These are phyloP conservation scores for Pythium oligandrum DNA, from an alignment of 352 stramenopile genomes.

Conservation along the genomic window DNA sequence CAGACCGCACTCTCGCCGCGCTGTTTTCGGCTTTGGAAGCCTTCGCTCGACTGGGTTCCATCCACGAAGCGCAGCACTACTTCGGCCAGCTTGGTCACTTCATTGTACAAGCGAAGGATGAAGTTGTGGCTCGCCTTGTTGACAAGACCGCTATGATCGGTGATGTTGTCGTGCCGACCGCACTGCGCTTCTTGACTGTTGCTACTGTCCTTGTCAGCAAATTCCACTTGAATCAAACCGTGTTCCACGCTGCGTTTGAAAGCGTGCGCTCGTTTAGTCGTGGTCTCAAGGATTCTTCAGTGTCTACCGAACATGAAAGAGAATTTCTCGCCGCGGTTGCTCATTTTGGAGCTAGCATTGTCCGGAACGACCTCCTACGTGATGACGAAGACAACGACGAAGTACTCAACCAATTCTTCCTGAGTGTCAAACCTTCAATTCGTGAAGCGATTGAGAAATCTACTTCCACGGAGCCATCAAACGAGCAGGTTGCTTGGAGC, in stretches of 20 bases:
- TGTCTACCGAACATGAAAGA: slow-evolving; percentile 3
- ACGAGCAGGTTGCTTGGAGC: not conserved
- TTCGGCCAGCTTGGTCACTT: slow-evolving; percentile 51
- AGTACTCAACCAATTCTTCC: slow-evolving; percentile 16
- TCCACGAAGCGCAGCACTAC: slow-evolving; percentile 28
- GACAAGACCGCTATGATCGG: not conserved
- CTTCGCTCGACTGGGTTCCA: slow-evolving; percentile 16
- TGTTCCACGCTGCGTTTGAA: slow-evolving; percentile 4
- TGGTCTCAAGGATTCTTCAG: too few species aligned
- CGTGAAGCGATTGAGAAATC: not conserved
- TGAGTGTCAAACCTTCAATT: slow-evolving; percentile 11
- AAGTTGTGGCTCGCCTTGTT: slow-evolving; percentile 10
- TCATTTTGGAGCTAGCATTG: slow-evolving; percentile 25
- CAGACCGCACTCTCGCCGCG: slow-evolving; percentile 12
- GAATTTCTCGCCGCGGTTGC: slow-evolving; percentile 29
- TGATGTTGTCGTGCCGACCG: slow-evolving; percentile 21
- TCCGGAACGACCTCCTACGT: slow-evolving; percentile 25
- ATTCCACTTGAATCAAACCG: slow-evolving; percentile 39
- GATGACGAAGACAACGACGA: slow-evolving; percentile 60
- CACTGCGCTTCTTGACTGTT: slow-evolving; percentile 45
- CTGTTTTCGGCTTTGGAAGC: slow-evolving; percentile 18
- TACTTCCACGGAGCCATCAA: not conserved
- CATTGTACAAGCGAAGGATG: slow-evolving; percentile 28
- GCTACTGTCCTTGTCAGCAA: slow-evolving; percentile 35
- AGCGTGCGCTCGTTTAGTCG: too few species aligned